Percentiles rank a stretch among this genome's conserved stretches.
Evolutionary conservation across 768 basidiomycete species (phyloP).

Genomic region (Leccinum imitatum): DNA sequence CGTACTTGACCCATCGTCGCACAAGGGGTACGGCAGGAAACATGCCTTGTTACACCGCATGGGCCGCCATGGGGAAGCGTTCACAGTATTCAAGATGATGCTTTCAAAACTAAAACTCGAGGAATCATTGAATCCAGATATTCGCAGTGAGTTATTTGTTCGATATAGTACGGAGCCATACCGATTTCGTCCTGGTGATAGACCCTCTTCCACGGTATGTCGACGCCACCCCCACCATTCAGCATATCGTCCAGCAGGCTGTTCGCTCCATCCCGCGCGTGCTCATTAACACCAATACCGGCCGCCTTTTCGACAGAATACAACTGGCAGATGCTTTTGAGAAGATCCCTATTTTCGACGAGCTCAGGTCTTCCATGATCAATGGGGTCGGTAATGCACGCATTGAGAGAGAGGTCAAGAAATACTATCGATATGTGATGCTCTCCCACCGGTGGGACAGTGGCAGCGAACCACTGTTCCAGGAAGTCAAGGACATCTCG

Average conservation of each 20-base stretch:
- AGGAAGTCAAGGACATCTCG: background rate
- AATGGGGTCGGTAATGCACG: background rate
- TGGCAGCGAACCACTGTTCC: background rate
- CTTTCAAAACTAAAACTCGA: background rate
- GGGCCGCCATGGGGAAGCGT: background rate
- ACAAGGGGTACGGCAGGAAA: background rate
- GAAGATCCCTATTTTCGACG: background rate
- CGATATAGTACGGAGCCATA: background rate
- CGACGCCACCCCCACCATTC: background rate
- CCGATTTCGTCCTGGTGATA: background rate
- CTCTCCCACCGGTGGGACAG: background rate
- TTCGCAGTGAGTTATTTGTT: background rate
- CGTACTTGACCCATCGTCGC: background rate
- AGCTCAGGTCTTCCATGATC: background rate
- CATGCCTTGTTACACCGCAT: background rate
- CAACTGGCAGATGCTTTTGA: background rate
- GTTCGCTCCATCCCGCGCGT: background rate
- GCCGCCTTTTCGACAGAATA: background rate
- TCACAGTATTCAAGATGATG: background rate
- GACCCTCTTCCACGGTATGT: background rate
- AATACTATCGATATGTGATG: background rate
- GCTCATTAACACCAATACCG: background rate
- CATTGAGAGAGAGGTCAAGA: background rate
- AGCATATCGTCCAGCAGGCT: background rate
- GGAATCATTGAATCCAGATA: background rate